Evolutionary conservation across 768 basidiomycete genomes (phyloP), one percentile per base, ranked within the genome.

Genomic region (Dictyophora rubrovolvata): DNA sequence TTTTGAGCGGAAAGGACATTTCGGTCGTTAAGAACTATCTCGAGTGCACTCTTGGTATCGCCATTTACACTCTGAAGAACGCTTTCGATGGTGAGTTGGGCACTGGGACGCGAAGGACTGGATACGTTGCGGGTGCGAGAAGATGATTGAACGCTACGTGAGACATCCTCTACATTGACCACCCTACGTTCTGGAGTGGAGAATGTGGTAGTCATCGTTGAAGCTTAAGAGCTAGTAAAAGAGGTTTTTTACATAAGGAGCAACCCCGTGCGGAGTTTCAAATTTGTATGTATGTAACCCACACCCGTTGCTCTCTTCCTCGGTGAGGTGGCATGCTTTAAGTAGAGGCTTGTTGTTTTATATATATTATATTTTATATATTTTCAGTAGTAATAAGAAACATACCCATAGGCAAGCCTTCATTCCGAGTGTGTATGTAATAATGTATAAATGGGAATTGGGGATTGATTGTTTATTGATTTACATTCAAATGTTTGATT

Each of bases 1-100:
- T 95, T 95, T 74, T 95, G 93, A 4, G 82, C 72, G 11, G 86
- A 81, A 53, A 93, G 81, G 46, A 75, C 71, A 67, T 94, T 95
- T 63, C 93, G 82, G 66, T 97, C 93, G 16, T 77, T 77, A 23
- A 95, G 75, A 8, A 84, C 82, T 60, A 84, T 80, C 22, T 92
- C 89, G 28, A 95, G 78, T 2, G 93, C 91, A 36, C 59, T 60
- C 5, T 48, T 35, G 23, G 59, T 36, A n/a, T 65, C 60, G 28
- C 64, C 64, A 36, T 63, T 57, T 1, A 62, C 64, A 18, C 35
- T 53, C 69, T 72, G 48, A 70, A 69, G 48, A 64, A 76, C 46
- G 84, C 84, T 70, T 84, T 80, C 51, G 77, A 69, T 0, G 80
- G 64, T 89, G 78, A 23, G 77, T 70, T 48, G 76, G 70, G 63